Base-by-base conservation (phyloP, 768 basidiomycete species). In the Suillus subaureus region DNA sequence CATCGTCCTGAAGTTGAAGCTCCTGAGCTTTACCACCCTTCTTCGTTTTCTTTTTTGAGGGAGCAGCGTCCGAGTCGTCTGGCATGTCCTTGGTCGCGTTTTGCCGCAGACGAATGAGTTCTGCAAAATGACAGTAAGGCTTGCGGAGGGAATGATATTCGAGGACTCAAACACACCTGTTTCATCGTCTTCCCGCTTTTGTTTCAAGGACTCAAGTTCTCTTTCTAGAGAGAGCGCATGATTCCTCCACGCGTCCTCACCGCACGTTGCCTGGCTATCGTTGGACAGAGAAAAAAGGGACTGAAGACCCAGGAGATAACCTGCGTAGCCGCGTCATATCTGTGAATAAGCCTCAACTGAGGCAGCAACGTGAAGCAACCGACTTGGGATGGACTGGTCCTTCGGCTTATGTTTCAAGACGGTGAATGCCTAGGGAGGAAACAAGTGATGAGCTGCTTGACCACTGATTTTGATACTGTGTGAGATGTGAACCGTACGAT, bases 181-280 rank as follows among this genome's bases (percentile, higher is more conserved):
- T 49, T 73, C 70, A 51, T 75, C 72, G 1, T 64, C 69, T 62
- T 77, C 69, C 33, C 64, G 69, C 39, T 66, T 66, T 18, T 68
- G 52, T 52, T 74, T 68, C 47, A 76, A 67, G 1, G 37, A 39
- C 35, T 67, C 40, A 18, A 76, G 69, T 16, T 70, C 68, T 58
- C 64, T 64, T 63, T 76, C 76, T n/a, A 76, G 74, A n/a, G 66
- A 66, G 45, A 76, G 70, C n/a, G 74, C 73, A 43, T 74, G 74
- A 6, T 65, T 61, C 56, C 70, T 70, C 76, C 76, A 76, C 11
- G 9, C 16, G 13, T n/a, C 16, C 31, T 31, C 37, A n/a, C 39
- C 57, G 11, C 2, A 42, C 21, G 66, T 63, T 9, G 31, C 37
- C 12, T 60, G 39, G 31, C 16, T 56, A 39, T 65, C 58, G 37